Evolutionary conservation across 805 yeast genomes (phyloP).

Genomic region (Tetrapisispora nanseiensis): DNA sequence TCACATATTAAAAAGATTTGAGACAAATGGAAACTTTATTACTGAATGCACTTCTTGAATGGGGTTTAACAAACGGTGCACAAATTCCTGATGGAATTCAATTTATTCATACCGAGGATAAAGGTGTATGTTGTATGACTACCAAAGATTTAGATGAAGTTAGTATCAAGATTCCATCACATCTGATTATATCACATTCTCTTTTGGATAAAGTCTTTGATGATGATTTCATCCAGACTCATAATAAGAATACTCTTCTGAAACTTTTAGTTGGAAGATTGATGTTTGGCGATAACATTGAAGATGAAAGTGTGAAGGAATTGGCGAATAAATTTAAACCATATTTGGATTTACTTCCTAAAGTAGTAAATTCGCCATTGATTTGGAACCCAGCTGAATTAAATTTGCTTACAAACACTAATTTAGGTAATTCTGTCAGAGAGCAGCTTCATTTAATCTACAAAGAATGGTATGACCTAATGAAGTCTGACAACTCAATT

Average conservation of each 20-base stretch:
- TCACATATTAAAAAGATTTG: neutral
- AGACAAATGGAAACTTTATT: neutral
- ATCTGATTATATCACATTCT: slow-evolving; percentile 22
- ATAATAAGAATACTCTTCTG: slow-evolving; percentile 28
- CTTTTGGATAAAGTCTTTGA: slow-evolving; percentile 20
- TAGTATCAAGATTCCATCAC: slow-evolving; percentile 23
- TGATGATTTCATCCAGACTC: neutral
- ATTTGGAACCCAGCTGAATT: slow-evolving; percentile 52
- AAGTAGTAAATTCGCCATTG: slow-evolving; percentile 43
- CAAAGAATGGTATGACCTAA: slow-evolving; percentile 48
- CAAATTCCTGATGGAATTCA: slow-evolving; percentile 24
- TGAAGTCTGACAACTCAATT: neutral
- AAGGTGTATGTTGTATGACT: slow-evolving; percentile 32
- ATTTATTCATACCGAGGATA: slow-evolving; percentile 26
- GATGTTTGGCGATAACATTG: slow-evolving; percentile 27
- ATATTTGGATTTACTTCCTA: slow-evolving; percentile 45
- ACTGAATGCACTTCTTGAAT: slow-evolving; percentile 13
- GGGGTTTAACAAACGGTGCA: slow-evolving; percentile 36
- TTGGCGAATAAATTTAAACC: slow-evolving; percentile 27
- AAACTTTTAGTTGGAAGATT: slow-evolving; percentile 35
- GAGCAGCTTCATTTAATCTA: slow-evolving; percentile 39
- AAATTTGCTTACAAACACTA: slow-evolving; percentile 51
- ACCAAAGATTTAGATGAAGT: slow-evolving; percentile 18
- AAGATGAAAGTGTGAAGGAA: slow-evolving; percentile 3
- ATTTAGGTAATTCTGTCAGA: slow-evolving; percentile 44